phyloP scores from a whole-genome alignment of 441 rosid genomes.

The Eutrema salsugineum region DNA sequence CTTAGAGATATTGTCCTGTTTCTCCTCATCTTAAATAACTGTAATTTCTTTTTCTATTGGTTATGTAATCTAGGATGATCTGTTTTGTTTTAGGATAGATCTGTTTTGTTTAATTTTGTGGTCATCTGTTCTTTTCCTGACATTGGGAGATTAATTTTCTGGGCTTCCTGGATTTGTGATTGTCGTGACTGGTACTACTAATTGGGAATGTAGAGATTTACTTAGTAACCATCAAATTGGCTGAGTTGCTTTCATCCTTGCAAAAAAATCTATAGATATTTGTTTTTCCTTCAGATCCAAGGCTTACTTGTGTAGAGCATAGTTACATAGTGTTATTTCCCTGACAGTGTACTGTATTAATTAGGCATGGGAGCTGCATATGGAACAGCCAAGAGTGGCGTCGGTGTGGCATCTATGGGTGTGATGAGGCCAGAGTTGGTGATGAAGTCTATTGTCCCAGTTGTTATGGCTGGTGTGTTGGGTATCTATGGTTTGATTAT shows the following conservation, averaged over 20 bases:
- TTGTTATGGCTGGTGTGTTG: slow-evolving; percentile 88
- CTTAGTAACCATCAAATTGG: background rate
- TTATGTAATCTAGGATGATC: background rate
- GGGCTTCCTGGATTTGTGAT: too few species aligned
- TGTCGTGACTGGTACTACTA: background rate
- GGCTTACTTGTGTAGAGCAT: background rate
- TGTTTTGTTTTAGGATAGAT: background rate
- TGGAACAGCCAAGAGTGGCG: slow-evolving; percentile 71
- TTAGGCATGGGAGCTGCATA: slow-evolving; percentile 73
- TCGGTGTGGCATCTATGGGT: slow-evolving; percentile 83
- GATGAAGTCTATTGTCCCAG: slow-evolving; percentile 81
- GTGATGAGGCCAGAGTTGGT: slow-evolving; percentile 87
- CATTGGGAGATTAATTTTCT: background rate
- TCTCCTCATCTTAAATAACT: background rate
- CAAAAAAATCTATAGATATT: too few species aligned
- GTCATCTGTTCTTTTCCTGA: background rate
- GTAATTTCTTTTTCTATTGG: background rate
- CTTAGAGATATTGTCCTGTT: background rate
- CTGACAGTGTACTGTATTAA: background rate
- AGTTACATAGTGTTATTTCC: background rate
- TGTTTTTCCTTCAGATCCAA: background rate
- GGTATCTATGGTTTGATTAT: slow-evolving; percentile 85
- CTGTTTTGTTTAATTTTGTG: background rate
- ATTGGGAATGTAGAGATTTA: background rate
- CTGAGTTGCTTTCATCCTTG: background rate